Conservation (phyloP, 1,139 yeast genomes). For the Saccharomyces hybrid region DNA sequence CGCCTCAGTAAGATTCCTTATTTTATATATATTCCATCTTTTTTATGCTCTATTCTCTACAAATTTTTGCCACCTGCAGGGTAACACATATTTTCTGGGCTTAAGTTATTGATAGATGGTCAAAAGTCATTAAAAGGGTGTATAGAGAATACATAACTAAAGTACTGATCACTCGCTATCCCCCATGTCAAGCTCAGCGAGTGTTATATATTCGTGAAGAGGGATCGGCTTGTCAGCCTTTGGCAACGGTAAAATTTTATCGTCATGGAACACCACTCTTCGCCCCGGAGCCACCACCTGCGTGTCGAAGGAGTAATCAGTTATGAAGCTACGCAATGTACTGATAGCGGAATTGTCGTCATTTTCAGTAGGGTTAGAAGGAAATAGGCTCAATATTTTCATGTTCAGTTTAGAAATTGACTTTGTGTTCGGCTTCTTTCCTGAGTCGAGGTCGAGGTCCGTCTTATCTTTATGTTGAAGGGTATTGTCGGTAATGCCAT, state of each 20-base stretch:
- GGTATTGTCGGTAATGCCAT: not conserved
- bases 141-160: not conserved
- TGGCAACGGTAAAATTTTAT: constrained; percentile 21
- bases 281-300: constrained; percentile 21
- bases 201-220: not conserved
- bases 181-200: not conserved
- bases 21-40: not conserved
- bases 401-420: constrained; percentile 13
- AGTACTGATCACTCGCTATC: not conserved
- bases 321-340: constrained; percentile 21
- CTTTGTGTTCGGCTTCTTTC: constrained; percentile 2
- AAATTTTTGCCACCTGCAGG: constrained; percentile 6
- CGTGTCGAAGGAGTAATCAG: constrained; percentile 19
- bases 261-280: constrained; percentile 19
- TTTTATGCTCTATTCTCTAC: not conserved
- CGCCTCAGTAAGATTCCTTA: not conserved
- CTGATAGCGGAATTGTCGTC: constrained; percentile 21
- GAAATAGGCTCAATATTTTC: constrained; percentile 21
- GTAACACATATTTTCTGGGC: not conserved
- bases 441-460: not conserved
- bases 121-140: not conserved
- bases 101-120: not conserved
- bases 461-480: constrained; percentile 2
- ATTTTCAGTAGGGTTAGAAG: constrained; percentile 13
- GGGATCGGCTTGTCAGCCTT: constrained; percentile 4